phyloP scores from a whole-genome alignment of 805 yeast species.

The Candida fluviatilis region DNA sequence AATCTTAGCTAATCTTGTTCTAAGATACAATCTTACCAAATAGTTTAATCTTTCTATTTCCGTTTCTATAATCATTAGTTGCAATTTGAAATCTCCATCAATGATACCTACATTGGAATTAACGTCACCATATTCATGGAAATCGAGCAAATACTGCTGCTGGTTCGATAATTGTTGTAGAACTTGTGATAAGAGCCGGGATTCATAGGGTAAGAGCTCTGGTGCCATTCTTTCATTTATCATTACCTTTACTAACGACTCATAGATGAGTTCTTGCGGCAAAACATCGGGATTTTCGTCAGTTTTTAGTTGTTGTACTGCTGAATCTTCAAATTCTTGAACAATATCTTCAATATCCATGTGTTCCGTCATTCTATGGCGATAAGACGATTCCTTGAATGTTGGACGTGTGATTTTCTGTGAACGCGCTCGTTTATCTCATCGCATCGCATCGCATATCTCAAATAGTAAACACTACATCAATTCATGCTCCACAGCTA shows the following conservation, averaged over 20 bases:
- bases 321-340: slow-evolving; percentile 50
- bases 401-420: background rate
- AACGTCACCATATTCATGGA: slow-evolving; percentile 66
- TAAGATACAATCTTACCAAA: slow-evolving; percentile 71
- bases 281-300: background rate
- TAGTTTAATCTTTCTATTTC: slow-evolving; percentile 87
- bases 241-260: slow-evolving; percentile 62
- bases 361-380: background rate
- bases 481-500: no score
- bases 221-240: slow-evolving; percentile 82
- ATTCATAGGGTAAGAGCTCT: slow-evolving; percentile 75
- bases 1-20: slow-evolving; percentile 73
- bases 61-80: slow-evolving; percentile 81
- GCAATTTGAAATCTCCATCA: slow-evolving; percentile 60
- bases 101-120: slow-evolving; percentile 37
- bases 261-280: slow-evolving; percentile 27
- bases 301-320: slow-evolving; percentile 3
- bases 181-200: slow-evolving; percentile 52
- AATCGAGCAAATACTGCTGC: slow-evolving; percentile 69
- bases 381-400: background rate
- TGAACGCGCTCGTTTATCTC: background rate
- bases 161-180: slow-evolving; percentile 60
- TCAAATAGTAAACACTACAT: no score
- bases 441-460: no score
- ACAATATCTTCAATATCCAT: slow-evolving; percentile 66